A percentile compares a stretch with the other conserved stretches of the same genome.
These are phyloP conservation scores for Bassia scoparia DNA, from an alignment of 148 eudicot species.

Conservation along the genomic window DNA sequence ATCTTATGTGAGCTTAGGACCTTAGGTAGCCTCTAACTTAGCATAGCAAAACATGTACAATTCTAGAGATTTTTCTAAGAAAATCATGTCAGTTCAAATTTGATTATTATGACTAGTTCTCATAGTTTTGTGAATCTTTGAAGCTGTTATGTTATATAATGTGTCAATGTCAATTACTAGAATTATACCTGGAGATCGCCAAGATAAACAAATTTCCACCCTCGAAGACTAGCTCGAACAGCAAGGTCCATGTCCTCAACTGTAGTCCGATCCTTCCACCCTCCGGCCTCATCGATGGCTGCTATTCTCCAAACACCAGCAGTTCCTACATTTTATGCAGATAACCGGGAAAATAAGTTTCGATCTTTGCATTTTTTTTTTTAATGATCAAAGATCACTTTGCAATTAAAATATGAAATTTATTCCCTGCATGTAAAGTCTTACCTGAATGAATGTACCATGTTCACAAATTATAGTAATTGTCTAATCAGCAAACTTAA, in stretches of 20 bases:
- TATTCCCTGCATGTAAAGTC: neutral
- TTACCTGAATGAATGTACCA: neutral
- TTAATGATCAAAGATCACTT: neutral
- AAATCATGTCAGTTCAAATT: too few species aligned
- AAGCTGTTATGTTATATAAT: too few species aligned
- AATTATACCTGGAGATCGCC: conserved; percentile 81
- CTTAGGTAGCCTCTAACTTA: too few species aligned
- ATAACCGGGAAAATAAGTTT: neutral
- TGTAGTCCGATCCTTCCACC: conserved; percentile 94
- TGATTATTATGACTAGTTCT: too few species aligned
- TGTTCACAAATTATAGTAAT: neutral
- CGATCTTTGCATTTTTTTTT: too few species aligned
- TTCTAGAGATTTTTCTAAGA: too few species aligned
- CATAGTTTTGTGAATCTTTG: too few species aligned
- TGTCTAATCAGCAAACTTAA: too few species aligned
- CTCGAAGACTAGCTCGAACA: conserved; percentile 85
- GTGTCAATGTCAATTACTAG: too few species aligned
- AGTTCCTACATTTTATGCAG: conserved; percentile 46
- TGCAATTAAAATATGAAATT: neutral
- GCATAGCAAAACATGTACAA: too few species aligned
- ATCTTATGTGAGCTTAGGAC: too few species aligned
- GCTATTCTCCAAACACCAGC: conserved; percentile 97
- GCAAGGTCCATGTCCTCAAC: conserved; percentile 99
- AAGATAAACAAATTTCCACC: conserved; percentile 88
- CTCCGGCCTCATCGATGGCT: conserved; percentile 92